Evolutionary conservation across 2,329 filamentous ascomycete species (phyloP), one percentile per base, ranked within the genome.

Genomic region (Penicillium psychrosexuale): DNA sequence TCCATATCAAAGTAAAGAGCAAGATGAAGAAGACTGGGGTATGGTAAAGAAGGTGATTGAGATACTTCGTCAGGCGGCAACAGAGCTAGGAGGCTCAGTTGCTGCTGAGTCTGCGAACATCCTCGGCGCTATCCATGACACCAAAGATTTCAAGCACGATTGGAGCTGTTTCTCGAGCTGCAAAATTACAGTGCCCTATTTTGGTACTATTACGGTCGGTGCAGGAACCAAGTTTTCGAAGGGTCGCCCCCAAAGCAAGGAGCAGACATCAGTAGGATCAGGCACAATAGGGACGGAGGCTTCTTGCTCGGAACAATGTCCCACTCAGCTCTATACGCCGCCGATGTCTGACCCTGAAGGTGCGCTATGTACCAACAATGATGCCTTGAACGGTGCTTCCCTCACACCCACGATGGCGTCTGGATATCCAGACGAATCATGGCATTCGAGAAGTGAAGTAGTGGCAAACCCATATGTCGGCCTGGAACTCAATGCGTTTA

Each of bases 141-240:
- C 45, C 17, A 53, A 55, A 17, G 40, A 50, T 12, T n/a, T 60
- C 58, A 45, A 66, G 59, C 22, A 31, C 30, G 52, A 68, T 60
- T 61, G 46, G 57, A 22, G 54, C 48, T 44, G 36, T 15, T 7
- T 48, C 9, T n/a, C 24, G 8, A 66, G 61, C 5, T 76, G 72
- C 58, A 75, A 76, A 60, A 71, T 77, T 17, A 71, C 72, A 5
- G 72, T 79, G 22, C 77, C 77, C 2, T 78, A 76, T 54, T 78
- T 78, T 67, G 75, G 80, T 22, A 78, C 71, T 9, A 71, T 76
- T 33, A 67, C 68, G 8, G 67, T 76, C 8, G 67, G 70, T 7
- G 63, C 67, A 5, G 72, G 72, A 31, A 67, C 68, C 34, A 71
- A 70, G 11, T 68, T 71, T 31, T 58, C 62, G 12, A 60, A 53